Evolutionary conservation across 2,329 filamentous ascomycete genomes (phyloP).

Genomic region (Lasiodiplodia sp.): DNA sequence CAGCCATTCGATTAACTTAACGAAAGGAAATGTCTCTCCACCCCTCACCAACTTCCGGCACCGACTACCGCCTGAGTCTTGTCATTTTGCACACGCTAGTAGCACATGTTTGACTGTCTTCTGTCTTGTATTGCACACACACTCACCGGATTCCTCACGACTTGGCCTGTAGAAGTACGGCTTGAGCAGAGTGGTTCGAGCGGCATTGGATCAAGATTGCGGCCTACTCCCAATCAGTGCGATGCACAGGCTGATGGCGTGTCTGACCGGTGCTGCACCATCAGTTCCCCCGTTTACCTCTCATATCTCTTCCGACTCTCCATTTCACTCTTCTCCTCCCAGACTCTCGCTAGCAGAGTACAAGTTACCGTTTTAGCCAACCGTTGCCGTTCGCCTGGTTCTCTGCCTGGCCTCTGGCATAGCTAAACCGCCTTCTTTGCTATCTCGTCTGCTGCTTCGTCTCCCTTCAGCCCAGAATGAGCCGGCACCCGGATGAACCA

Average conservation of each 20-base stretch:
- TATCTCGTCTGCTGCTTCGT: not conserved
- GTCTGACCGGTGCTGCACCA: not conserved
- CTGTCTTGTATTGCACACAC: not conserved
- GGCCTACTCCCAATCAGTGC: not conserved
- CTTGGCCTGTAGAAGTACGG: not conserved
- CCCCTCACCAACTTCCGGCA: too few relatives aligned
- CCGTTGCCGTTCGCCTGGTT: not conserved
- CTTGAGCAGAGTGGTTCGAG: not conserved
- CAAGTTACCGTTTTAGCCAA: not conserved
- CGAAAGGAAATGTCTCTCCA: too few relatives aligned
- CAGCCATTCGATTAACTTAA: too few relatives aligned
- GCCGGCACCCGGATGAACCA: too few relatives aligned
- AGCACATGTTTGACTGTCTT: not conserved
- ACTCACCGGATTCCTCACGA: constrained; percentile 1
- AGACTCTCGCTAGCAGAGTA: not conserved
- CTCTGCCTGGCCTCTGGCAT: not conserved
- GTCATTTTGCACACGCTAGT: not conserved
- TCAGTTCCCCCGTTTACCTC: constrained; percentile 3
- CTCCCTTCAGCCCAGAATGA: too few relatives aligned
- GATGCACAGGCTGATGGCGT: not conserved
- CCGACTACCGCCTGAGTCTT: too few relatives aligned
- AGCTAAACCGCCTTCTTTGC: not conserved
- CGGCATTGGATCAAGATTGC: not conserved
- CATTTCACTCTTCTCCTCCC: not conserved
- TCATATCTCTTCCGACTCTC: not conserved